Conservation (phyloP, 352 stramenopile species). For the Phytophthora lateralis region DNA sequence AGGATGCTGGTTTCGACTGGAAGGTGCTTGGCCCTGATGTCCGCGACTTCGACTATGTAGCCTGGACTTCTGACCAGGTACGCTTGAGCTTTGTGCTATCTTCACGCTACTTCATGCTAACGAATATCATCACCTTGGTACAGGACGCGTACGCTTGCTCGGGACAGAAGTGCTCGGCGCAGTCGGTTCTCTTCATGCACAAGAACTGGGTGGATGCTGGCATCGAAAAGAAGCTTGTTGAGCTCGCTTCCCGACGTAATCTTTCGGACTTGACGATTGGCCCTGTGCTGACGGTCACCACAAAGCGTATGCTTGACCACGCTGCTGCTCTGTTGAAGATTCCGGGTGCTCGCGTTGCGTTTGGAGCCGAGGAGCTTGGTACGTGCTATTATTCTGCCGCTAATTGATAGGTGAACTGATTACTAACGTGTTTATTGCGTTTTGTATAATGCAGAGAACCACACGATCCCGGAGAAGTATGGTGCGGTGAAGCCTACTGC, state of each 20-base stretch:
- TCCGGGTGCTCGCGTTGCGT: conserved; percentile 93
- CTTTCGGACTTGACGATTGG: conserved; percentile 96
- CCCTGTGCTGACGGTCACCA: conserved; percentile 97
- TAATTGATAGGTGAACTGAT: background rate
- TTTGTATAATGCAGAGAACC: conserved; percentile 63
- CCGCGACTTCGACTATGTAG: conserved; percentile 96
- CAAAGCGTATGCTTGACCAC: conserved; percentile 95
- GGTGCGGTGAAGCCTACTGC: conserved; percentile 97
- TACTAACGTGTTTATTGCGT: conserved; percentile 6
- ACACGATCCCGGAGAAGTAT: conserved; percentile 96
- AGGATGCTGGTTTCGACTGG: conserved; percentile 99
- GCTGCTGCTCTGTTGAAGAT: conserved; percentile 91
- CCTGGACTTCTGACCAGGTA: conserved; percentile 96
- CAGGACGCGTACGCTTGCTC: conserved; percentile 97
- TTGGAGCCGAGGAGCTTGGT: conserved; percentile 93
- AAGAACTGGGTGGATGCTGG: conserved; percentile 95
- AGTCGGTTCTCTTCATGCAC: conserved; percentile 99
- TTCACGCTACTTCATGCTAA: conserved; percentile 4
- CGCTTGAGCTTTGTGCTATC: background rate
- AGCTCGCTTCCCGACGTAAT: conserved; percentile 88
- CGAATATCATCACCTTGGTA: conserved; percentile 3
- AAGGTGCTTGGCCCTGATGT: conserved; percentile 97
- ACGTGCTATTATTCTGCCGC: conserved; percentile 7
- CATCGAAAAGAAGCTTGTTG: conserved; percentile 93
- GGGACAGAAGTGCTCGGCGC: conserved; percentile 99